These are phyloP conservation scores for Rhizopogon salebrosus DNA, from an alignment of 768 basidiomycete genomes.

Conservation along the genomic window DNA sequence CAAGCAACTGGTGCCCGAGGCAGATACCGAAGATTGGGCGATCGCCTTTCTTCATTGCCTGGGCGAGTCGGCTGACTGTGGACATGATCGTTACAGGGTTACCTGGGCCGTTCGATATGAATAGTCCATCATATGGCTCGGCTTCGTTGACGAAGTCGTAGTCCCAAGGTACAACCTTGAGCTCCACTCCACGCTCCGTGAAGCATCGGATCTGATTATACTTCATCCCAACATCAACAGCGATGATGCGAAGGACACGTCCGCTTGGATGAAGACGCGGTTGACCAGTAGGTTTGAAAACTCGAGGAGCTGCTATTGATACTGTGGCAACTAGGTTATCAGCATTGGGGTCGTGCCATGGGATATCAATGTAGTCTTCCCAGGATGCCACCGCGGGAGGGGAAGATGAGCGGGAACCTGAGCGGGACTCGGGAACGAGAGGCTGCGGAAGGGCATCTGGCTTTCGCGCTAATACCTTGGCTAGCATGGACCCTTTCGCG, in stretches of 20 bases:
- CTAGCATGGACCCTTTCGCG: slow-evolving; percentile 91
- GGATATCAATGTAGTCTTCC: slow-evolving; percentile 81
- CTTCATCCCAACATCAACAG: slow-evolving; percentile 99
- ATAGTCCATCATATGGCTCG: slow-evolving; percentile 89
- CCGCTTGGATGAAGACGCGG: slow-evolving; percentile 72
- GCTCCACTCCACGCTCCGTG: slow-evolving; percentile 82
- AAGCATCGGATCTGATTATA: slow-evolving; percentile 99
- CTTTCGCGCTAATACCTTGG: slow-evolving; percentile 69
- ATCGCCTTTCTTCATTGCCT: slow-evolving; percentile 66
- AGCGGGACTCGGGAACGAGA: slow-evolving; percentile 31
- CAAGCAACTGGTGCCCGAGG: slow-evolving; percentile 94
- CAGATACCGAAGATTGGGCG: slow-evolving; percentile 97
- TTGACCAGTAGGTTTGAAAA: slow-evolving; percentile 58
- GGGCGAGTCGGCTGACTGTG: slow-evolving; percentile 65
- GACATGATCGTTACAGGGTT: slow-evolving; percentile 81
- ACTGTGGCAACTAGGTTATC: slow-evolving; percentile 90
- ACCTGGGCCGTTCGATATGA: slow-evolving; percentile 97
- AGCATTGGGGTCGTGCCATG: slow-evolving; percentile 84
- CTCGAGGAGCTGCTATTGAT: slow-evolving; percentile 61
- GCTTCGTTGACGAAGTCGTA: slow-evolving; percentile 80
- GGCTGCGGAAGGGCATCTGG: slow-evolving; percentile 35
- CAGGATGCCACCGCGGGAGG: slow-evolving; percentile 56
- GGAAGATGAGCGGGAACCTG: slow-evolving; percentile 44
- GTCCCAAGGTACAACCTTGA: slow-evolving; percentile 98
- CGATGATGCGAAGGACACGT: slow-evolving; percentile 77